Percentiles rank a stretch among this genome's conserved stretches.
Evolutionary conservation across 495 filamentous ascomycete species (phyloP).

Genomic region (Platismatia glauca): DNA sequence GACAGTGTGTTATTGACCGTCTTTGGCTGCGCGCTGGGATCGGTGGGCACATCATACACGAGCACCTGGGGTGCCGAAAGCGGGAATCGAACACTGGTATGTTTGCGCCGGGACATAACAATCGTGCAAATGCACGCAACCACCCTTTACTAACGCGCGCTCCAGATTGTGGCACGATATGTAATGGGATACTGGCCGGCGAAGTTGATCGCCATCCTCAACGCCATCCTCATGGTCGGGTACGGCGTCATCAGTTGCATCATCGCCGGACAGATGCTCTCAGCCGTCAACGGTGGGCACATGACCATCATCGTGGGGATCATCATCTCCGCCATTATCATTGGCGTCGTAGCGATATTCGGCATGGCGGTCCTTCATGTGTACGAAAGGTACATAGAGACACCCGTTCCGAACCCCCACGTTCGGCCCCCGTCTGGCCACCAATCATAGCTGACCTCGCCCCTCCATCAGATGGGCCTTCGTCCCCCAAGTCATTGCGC

Average conservation of each 20-base stretch:
- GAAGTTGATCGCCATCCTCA: conserved; percentile 57
- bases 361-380: conserved; percentile 64
- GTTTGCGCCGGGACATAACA: background rate
- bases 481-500: conserved; percentile 56
- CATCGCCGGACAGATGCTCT: conserved; percentile 47
- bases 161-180: conserved; percentile 41
- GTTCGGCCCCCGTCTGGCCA: background rate
- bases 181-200: conserved; percentile 73
- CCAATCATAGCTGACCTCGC: background rate
- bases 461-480: conserved; percentile 36
- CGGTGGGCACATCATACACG: conserved; percentile 53
- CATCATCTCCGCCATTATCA: conserved; percentile 53
- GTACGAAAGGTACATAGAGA: conserved; percentile 47
- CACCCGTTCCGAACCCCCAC: background rate
- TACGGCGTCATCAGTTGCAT: conserved; percentile 57
- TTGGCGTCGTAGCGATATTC: conserved; percentile 58
- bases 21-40: conserved; percentile 52
- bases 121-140: background rate
- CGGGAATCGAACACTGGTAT: conserved; percentile 54
- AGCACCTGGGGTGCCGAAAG: conserved; percentile 60
- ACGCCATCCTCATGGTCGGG: conserved; percentile 57
- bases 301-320: conserved; percentile 61
- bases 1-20: conserved; percentile 56
- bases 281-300: conserved; percentile 44
- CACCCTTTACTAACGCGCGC: background rate